Percentiles rank a stretch among this genome's conserved stretches.
These are phyloP conservation scores for Fusarium sp. DNA, from an alignment of 2,329 filamentous ascomycete species.

Conservation along the genomic window DNA sequence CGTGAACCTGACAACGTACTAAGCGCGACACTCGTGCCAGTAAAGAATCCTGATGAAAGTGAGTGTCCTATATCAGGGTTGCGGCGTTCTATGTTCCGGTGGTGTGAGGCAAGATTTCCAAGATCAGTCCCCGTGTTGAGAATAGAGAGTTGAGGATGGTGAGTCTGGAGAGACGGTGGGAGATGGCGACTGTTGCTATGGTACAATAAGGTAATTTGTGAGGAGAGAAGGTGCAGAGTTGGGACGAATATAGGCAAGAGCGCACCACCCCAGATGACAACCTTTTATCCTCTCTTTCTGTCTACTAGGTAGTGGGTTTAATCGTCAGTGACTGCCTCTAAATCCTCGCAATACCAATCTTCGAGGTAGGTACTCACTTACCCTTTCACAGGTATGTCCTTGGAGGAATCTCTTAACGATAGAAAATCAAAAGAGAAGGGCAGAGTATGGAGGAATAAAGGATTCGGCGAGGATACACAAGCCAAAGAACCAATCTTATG, in stretches of 20 bases:
- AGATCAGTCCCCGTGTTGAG: conserved; percentile 1
- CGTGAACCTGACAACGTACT: conserved; percentile 9
- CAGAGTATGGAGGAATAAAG: not conserved
- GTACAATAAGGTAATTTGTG: conserved; percentile 1
- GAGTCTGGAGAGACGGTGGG: conserved; percentile 8
- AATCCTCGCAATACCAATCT: not conserved
- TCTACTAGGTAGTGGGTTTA: conserved; percentile 6
- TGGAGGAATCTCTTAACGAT: not conserved
- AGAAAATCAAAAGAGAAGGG: conserved; percentile 2
- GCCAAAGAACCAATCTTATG: conserved; percentile 6
- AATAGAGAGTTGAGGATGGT: conserved; percentile 24
- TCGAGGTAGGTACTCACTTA: conserved; percentile 6
- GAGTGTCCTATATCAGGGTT: not conserved
- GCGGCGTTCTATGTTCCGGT: not conserved
- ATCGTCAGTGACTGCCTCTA: conserved; percentile 9
- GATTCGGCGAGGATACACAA: not conserved
- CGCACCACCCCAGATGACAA: conserved; percentile 1
- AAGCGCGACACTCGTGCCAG: conserved; percentile 4
- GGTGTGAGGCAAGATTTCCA: conserved; percentile 16
- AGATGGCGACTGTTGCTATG: conserved; percentile 7
- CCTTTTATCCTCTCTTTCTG: conserved; percentile 11
- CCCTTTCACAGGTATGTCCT: conserved; percentile 19
- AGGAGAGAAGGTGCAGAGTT: conserved; percentile 31
- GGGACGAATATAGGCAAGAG: conserved; percentile 29
- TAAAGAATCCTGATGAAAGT: not conserved